Percentiles rank a stretch among this genome's conserved stretches.
These are phyloP conservation scores for Danielia reshetovae DNA, from an alignment of 805 yeast species.

Conservation along the genomic window DNA sequence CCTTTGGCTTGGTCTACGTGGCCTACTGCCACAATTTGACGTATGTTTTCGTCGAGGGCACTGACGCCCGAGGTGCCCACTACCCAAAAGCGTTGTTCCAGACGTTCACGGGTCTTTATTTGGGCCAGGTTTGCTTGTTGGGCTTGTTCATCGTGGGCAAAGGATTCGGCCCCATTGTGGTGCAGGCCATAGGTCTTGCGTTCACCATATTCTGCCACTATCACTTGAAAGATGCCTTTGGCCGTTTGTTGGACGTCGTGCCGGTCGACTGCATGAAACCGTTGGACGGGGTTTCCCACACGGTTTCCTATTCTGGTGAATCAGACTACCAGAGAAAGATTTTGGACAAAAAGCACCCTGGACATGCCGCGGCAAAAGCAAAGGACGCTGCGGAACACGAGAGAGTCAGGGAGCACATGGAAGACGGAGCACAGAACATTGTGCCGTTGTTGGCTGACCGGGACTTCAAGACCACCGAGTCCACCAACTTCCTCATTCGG, in stretches of 20 bases:
- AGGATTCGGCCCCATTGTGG: conserved; percentile 90
- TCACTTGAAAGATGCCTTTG: conserved; percentile 60
- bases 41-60: conserved; percentile 62
- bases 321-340: conserved; percentile 34
- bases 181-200: conserved; percentile 63
- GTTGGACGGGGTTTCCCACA: conserved; percentile 62
- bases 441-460: conserved; percentile 75
- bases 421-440: conserved; percentile 18
- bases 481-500: conserved; percentile 44
- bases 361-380: too few species aligned
- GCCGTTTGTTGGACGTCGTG: conserved; percentile 49
- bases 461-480: conserved; percentile 34
- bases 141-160: conserved; percentile 88
- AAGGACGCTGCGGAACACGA: conserved; percentile 2
- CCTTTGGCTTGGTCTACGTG: conserved; percentile 68
- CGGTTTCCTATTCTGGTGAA: conserved; percentile 48
- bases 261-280: conserved; percentile 77
- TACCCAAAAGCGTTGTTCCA: conserved; percentile 89
- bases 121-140: conserved; percentile 81
- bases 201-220: conserved; percentile 68
- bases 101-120: conserved; percentile 80
- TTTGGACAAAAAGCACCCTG: conserved; percentile 18
- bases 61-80: conserved; percentile 76
- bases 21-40: conserved; percentile 76
- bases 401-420: conserved; percentile 5